These are phyloP conservation scores for Trypanosoma conorhini DNA, from an alignment of 208 protist species.

Conservation along the genomic window DNA sequence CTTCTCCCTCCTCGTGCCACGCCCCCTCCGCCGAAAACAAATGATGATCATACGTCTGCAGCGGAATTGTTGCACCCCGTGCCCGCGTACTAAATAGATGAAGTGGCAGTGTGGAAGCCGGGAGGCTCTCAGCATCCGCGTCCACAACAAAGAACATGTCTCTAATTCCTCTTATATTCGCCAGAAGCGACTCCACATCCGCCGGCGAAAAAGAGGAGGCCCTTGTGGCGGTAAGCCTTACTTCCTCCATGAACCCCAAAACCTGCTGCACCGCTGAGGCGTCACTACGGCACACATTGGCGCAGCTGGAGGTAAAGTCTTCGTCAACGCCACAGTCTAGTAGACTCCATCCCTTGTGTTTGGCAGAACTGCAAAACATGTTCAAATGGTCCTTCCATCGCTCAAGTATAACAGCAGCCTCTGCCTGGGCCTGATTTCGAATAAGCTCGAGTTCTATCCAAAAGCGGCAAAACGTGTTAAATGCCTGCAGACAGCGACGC, in stretches of 20 bases:
- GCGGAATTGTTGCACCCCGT: slow-evolving; percentile 18
- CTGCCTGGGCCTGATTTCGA: slow-evolving; percentile 46
- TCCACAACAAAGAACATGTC: slow-evolving; percentile 28
- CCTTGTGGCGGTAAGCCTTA: slow-evolving; percentile 21
- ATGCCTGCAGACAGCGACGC: slow-evolving; percentile 53
- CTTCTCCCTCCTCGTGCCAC: slow-evolving; percentile 6
- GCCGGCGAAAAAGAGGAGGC: slow-evolving; percentile 9
- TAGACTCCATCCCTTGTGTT: slow-evolving; percentile 46
- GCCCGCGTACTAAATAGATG: slow-evolving; percentile 8
- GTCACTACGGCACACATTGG: slow-evolving; percentile 41
- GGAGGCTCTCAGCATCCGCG: background rate
- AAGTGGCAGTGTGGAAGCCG: slow-evolving; percentile 14
- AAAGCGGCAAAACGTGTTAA: slow-evolving; percentile 73
- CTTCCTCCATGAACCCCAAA: slow-evolving; percentile 36
- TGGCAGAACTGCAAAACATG: slow-evolving; percentile 63
- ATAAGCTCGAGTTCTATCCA: slow-evolving; percentile 78
- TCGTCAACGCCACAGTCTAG: slow-evolving; percentile 77
- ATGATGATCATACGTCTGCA: slow-evolving; percentile 33
- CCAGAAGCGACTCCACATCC: slow-evolving; percentile 1
- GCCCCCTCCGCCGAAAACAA: slow-evolving; percentile 19
- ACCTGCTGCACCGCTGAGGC: slow-evolving; percentile 23
- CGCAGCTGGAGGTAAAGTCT: slow-evolving; percentile 58
- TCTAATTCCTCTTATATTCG: slow-evolving; percentile 7
- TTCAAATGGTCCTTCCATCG: slow-evolving; percentile 85
- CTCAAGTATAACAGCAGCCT: slow-evolving; percentile 43